Base-by-base conservation (phyloP, 306 rosid species). In the Begonia masoniana region DNA sequence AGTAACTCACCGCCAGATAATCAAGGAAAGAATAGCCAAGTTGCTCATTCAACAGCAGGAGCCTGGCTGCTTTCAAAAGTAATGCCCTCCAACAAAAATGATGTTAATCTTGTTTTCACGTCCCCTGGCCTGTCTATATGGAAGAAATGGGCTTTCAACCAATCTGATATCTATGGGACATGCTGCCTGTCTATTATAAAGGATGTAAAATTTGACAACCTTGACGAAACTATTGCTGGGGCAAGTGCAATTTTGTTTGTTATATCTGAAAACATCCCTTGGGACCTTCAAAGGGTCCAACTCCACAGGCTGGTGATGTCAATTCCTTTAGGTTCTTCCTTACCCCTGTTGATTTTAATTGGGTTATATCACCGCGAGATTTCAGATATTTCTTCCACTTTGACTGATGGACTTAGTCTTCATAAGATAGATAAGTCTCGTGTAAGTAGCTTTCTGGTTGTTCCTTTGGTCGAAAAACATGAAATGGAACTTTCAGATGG, bases 301-400 rank as follows among this genome's bases (percentile, higher is more conserved):
- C 96, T 91, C 59, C 81, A 79, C 42, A 62, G 72, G 62, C 82
- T 91, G 69, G 61, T 91, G 52, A 68, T 56, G 76, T 73, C 80
- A 54, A 82, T 91, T 69, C 81, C 92, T 43, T 59, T 77, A 46
- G 84, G 84, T 60, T 85, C 88, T 52, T 46, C 69, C 63, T 77
- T 91, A 73, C 99, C 99, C 57, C 82, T 91, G 56, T 73, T 91
- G 65, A 79, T 91, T 66, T 71, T 91, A 64, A 79, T 78, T 14
- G 70, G 70, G 58, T 71, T 72, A 17, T 56, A 19, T 31, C 61
- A 62, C 48, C 65, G 72, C 39, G 63, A 77, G 62, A 19, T 50
- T 51, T 41, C 66, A 10, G 69, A 57, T 60, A 59, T 56, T 55
- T 61, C 76, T 62, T 66, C 81, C 57, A 63, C 52, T 43, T 65